These are phyloP conservation scores for Exophiala sideris DNA, from an alignment of 2,329 filamentous ascomycete species.

Conservation along the genomic window DNA sequence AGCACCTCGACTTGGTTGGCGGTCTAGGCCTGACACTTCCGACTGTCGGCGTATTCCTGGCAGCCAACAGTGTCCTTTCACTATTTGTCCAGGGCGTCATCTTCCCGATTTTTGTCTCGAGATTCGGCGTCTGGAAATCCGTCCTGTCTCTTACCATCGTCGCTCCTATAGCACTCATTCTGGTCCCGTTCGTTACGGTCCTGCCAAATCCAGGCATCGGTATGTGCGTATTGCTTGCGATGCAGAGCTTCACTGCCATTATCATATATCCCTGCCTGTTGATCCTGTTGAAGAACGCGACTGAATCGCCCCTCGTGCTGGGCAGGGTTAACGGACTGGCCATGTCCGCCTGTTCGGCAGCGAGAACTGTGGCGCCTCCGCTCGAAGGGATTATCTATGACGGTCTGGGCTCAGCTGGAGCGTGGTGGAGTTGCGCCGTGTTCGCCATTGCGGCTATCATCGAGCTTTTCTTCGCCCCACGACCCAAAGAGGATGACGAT, in stretches of 20 bases:
- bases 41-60: slow-evolving; percentile 60
- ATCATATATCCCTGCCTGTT: slow-evolving; percentile 64
- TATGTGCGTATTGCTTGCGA: slow-evolving; percentile 56
- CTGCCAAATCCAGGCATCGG: slow-evolving; percentile 53
- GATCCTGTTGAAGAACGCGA: slow-evolving; percentile 66
- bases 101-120: slow-evolving; percentile 59
- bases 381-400: slow-evolving; percentile 63
- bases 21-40: slow-evolving; percentile 62
- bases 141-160: slow-evolving; percentile 58
- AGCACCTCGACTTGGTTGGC: slow-evolving; percentile 35
- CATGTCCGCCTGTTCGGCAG: slow-evolving; percentile 63
- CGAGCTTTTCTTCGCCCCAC: slow-evolving; percentile 56
- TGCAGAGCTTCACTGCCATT: slow-evolving; percentile 62
- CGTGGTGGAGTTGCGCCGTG: slow-evolving; percentile 61
- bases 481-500: slow-evolving; percentile 18
- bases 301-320: slow-evolving; percentile 54
- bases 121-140: slow-evolving; percentile 57
- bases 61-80: slow-evolving; percentile 57
- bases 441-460: slow-evolving; percentile 57
- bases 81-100: slow-evolving; percentile 59
- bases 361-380: slow-evolving; percentile 65
- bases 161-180: slow-evolving; percentile 60
- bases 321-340: slow-evolving; percentile 66
- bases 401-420: slow-evolving; percentile 57
- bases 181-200: slow-evolving; percentile 58